These are phyloP conservation scores for Oemleria cerasiformis DNA, from an alignment of 306 rosid species.

Conservation along the genomic window DNA sequence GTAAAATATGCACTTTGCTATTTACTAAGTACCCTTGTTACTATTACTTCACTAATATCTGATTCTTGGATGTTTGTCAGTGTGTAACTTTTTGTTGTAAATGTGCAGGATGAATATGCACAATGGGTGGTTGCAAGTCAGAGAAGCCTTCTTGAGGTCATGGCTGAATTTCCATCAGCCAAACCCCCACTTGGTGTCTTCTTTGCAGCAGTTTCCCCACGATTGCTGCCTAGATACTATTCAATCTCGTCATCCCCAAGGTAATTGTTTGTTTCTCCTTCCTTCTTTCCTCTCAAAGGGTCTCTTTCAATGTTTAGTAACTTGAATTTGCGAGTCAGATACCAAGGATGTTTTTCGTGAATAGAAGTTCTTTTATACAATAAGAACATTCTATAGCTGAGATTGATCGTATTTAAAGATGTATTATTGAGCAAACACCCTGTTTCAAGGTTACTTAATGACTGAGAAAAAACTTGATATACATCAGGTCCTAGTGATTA, in stretches of 20 bases:
- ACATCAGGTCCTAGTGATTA: too few relatives aligned
- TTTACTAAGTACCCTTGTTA: background rate
- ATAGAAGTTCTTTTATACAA: too few relatives aligned
- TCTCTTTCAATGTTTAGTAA: background rate
- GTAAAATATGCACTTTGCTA: slow-evolving; percentile 11
- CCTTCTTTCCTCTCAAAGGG: background rate
- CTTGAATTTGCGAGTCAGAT: background rate
- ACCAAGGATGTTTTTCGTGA: background rate
- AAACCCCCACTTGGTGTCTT: slow-evolving; percentile 90
- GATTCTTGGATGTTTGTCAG: slow-evolving; percentile 14
- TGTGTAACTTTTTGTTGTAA: slow-evolving; percentile 25
- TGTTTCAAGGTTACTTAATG: too few relatives aligned
- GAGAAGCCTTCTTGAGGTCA: slow-evolving; percentile 95
- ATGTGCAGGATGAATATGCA: slow-evolving; percentile 82
- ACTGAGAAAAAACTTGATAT: too few relatives aligned
- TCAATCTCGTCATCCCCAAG: slow-evolving; percentile 96
- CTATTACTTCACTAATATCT: slow-evolving; percentile 1
- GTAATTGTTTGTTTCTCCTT: slow-evolving; percentile 26
- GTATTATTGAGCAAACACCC: too few relatives aligned
- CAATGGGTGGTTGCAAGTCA: slow-evolving; percentile 79
- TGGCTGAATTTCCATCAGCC: slow-evolving; percentile 88
- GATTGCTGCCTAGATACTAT: slow-evolving; percentile 91
- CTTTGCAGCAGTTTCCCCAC: slow-evolving; percentile 90
- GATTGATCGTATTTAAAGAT: too few relatives aligned
- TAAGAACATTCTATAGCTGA: too few relatives aligned